phyloP scores from a whole-genome alignment of 306 rosid genomes.

The Vigna radiata region DNA sequence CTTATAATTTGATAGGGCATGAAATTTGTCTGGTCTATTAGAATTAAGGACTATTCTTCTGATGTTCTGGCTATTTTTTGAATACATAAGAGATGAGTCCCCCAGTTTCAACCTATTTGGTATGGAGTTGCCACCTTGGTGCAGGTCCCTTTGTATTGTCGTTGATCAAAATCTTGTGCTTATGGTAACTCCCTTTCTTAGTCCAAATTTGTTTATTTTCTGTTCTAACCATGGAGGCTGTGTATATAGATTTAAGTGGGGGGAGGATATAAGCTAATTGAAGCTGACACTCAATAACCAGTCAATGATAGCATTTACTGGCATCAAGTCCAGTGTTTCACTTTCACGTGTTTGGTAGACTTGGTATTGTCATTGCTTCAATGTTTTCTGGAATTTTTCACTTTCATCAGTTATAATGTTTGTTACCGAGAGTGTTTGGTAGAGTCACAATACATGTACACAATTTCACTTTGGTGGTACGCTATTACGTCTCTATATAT shows the following conservation, averaged over 20 bases:
- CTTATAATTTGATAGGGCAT: background rate
- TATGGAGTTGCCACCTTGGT: slow-evolving; percentile 2
- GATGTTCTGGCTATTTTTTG: background rate
- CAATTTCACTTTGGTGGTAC: no score
- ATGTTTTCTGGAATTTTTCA: no score
- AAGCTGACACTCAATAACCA: slow-evolving; percentile 4
- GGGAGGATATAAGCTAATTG: background rate
- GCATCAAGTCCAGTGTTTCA: slow-evolving; percentile 1
- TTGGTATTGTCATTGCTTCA: background rate
- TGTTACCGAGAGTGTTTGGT: no score
- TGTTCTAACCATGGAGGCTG: background rate
- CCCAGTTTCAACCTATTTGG: background rate
- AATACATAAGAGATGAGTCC: background rate
- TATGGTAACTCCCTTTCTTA: background rate
- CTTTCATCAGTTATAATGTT: no score
- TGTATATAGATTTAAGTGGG: background rate
- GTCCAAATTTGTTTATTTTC: slow-evolving; percentile 9
- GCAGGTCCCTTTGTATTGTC: background rate
- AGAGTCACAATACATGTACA: no score
- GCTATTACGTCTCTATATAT: no score
- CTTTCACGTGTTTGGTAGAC: background rate
- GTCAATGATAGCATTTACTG: background rate
- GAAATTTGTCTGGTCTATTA: background rate
- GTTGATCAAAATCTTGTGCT: background rate
- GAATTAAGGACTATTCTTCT: background rate